phyloP scores from a whole-genome alignment of 768 basidiomycete genomes.

The Mrakia gelida region DNA sequence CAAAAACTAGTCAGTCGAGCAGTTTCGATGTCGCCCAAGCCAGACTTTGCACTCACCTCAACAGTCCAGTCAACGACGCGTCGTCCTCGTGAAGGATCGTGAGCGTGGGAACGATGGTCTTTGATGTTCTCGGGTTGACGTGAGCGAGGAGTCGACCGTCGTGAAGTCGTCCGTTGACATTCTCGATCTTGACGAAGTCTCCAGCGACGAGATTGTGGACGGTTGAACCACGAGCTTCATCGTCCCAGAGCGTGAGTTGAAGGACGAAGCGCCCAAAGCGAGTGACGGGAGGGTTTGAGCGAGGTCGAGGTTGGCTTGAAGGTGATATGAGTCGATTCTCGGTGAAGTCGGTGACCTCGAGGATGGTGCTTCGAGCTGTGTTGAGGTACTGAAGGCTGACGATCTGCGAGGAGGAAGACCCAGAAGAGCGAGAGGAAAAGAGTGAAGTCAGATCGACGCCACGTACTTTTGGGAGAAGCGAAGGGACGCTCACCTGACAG shows the following conservation, averaged over 20 bases:
- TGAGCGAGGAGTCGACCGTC: background rate
- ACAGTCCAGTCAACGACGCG: background rate
- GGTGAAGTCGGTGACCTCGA: constrained; percentile 10
- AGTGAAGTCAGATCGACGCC: background rate
- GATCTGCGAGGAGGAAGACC: background rate
- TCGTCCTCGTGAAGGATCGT: background rate
- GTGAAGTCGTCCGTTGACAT: background rate
- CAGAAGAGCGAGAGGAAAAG: background rate
- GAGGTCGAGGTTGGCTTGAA: background rate
- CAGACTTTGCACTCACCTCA: background rate
- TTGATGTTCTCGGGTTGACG: background rate
- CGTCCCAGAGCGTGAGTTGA: constrained; percentile 1
- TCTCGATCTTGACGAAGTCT: background rate
- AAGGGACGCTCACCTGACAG: background rate
- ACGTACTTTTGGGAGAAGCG: background rate
- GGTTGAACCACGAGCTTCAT: background rate
- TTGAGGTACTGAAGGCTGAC: background rate
- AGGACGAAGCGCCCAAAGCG: constrained; percentile 8
- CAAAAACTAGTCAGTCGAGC: background rate
- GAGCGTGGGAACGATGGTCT: background rate
- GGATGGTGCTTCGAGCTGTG: background rate
- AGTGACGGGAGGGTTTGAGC: background rate
- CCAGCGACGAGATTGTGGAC: background rate
- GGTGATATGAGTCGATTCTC: background rate
- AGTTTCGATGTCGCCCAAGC: background rate